Percentiles rank a stretch among this genome's conserved stretches.
Evolutionary conservation across 805 yeast genomes (phyloP).

Genomic region (Candida maltosa): DNA sequence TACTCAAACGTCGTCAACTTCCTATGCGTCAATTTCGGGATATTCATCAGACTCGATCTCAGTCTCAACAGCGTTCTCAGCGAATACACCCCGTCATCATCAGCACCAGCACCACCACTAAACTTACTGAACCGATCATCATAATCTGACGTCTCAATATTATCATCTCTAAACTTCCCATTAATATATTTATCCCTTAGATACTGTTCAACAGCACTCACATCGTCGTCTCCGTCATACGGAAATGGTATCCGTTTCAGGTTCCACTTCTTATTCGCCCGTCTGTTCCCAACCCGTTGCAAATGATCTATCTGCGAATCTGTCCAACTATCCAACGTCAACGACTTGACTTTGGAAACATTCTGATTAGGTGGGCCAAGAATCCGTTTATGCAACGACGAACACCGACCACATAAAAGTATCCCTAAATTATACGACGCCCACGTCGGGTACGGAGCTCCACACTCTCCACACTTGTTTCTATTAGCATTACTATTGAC

Average conservation of each 20-base stretch:
- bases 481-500: constrained; percentile 57
- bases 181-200: constrained; percentile 64
- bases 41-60: constrained; percentile 12
- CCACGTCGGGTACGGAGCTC: constrained; percentile 62
- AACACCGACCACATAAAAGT: constrained; percentile 82
- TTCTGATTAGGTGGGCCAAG: constrained; percentile 44
- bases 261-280: constrained; percentile 64
- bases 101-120: too few relatives aligned
- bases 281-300: constrained; percentile 57
- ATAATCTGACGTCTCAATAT: constrained; percentile 31
- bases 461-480: constrained; percentile 81
- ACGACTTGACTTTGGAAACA: constrained; percentile 64
- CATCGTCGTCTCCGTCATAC: constrained; percentile 69
- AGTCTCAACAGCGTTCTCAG: constrained; percentile 15
- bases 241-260: constrained; percentile 67
- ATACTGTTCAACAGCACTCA: constrained; percentile 48
- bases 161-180: constrained; percentile 54
- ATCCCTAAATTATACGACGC: constrained; percentile 54
- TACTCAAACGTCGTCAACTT: constrained; percentile 53
- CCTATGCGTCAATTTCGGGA: constrained; percentile 47
- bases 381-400: constrained; percentile 68
- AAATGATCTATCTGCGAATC: constrained; percentile 47
- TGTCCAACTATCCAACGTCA: constrained; percentile 72
- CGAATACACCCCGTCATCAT: constrained; percentile 8
- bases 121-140: constrained; percentile 21